phyloP scores from a whole-genome alignment of 495 filamentous ascomycete species.

The Talaromyces nanjingensis region DNA sequence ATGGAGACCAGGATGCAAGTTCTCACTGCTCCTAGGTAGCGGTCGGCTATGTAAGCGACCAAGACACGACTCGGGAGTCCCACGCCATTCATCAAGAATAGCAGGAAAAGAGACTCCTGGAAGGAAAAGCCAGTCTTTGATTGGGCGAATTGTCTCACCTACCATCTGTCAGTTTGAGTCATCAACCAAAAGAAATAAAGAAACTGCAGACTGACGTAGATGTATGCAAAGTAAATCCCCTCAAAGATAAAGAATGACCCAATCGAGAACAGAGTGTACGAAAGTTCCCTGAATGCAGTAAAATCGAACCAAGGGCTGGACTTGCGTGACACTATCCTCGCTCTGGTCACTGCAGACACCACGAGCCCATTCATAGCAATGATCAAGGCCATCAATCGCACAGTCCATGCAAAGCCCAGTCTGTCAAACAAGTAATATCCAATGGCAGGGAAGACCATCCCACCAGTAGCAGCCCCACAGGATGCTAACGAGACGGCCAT shows the following conservation, averaged over 20 bases:
- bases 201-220: slow-evolving; percentile 38
- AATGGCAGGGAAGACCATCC: slow-evolving; percentile 68
- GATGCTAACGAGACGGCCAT: slow-evolving; percentile 65
- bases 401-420: slow-evolving; percentile 61
- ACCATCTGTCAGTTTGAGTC: neutral
- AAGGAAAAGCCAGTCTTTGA: neutral
- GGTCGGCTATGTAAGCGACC: slow-evolving; percentile 39
- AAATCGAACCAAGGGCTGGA: slow-evolving; percentile 59
- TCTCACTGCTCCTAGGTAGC: slow-evolving; percentile 13
- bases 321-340: slow-evolving; percentile 57
- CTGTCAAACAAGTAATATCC: slow-evolving; percentile 23
- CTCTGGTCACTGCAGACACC: slow-evolving; percentile 46
- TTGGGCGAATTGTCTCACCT: slow-evolving; percentile 3
- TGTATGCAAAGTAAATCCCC: slow-evolving; percentile 68
- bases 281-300: slow-evolving; percentile 56
- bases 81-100: neutral
- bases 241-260: slow-evolving; percentile 62
- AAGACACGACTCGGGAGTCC: neutral
- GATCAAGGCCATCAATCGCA: slow-evolving; percentile 71
- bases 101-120: neutral
- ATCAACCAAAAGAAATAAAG: neutral
- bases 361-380: slow-evolving; percentile 51
- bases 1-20: neutral
- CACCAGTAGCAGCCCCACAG: slow-evolving; percentile 65
- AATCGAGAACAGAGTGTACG: slow-evolving; percentile 60